phyloP scores from a whole-genome alignment of 768 basidiomycete species.

The Tricholoma sp. region DNA sequence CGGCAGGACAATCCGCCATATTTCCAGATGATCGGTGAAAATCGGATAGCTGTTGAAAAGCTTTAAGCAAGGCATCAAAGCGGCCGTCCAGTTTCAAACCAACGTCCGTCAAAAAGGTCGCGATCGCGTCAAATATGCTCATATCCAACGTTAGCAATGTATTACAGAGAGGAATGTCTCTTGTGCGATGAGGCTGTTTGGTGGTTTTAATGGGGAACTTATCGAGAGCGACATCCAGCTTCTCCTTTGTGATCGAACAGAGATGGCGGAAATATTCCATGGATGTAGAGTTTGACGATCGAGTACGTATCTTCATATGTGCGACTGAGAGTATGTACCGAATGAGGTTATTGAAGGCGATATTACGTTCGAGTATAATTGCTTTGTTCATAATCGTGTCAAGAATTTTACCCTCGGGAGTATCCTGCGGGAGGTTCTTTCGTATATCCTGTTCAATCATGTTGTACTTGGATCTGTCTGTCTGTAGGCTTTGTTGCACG shows the following conservation, averaged over 20 bases:
- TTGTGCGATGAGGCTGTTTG: background rate
- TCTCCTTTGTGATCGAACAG: background rate
- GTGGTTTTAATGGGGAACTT: background rate
- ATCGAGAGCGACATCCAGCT: background rate
- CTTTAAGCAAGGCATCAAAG: background rate
- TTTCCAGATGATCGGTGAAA: background rate
- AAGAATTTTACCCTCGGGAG: no score
- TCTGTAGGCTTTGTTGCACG: background rate
- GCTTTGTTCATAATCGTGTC: no score
- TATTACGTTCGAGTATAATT: no score
- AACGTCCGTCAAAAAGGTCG: no score
- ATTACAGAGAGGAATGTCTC: background rate
- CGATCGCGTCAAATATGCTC: background rate
- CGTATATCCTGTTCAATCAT: background rate
- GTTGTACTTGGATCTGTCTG: background rate
- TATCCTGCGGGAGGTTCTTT: background rate
- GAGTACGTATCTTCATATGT: background rate
- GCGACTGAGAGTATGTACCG: no score
- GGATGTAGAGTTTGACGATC: background rate
- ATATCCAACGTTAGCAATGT: background rate
- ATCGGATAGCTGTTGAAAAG: background rate
- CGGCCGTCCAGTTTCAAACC: background rate
- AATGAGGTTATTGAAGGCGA: no score
- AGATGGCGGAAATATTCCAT: background rate
- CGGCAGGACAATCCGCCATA: background rate